Percentiles rank a stretch among this genome's conserved stretches.
phyloP scores from a whole-genome alignment of 192 early-diverging fungal species.

The Rhizoclosmatium sp. region DNA sequence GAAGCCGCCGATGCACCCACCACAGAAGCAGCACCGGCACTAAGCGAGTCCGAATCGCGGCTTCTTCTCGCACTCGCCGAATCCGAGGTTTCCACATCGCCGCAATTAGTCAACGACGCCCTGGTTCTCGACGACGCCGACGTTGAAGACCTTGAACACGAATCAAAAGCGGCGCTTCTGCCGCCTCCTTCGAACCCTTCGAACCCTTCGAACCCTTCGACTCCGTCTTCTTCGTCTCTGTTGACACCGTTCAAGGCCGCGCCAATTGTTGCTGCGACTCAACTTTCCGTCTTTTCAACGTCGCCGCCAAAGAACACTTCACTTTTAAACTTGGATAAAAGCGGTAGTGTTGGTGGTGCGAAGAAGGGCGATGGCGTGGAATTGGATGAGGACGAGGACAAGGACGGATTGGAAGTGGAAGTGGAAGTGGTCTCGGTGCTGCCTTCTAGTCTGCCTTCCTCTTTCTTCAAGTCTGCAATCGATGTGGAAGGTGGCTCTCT shows the following conservation, averaged over 20 bases:
- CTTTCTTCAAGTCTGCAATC: neutral
- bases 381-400: neutral
- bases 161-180: too few species aligned
- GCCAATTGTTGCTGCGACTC: neutral
- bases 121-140: too few species aligned
- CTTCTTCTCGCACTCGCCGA: too few species aligned
- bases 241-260: neutral
- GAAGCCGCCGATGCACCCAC: too few species aligned
- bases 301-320: neutral
- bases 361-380: neutral
- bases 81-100: too few species aligned
- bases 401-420: neutral
- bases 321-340: neutral
- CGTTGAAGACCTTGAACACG: too few species aligned
- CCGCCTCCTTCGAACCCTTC: too few species aligned
- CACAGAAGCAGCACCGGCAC: too few species aligned
- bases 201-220: too few species aligned
- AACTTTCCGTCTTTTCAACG: neutral
- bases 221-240: too few species aligned
- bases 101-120: too few species aligned
- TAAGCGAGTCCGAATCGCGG: too few species aligned
- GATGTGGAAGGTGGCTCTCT: neutral
- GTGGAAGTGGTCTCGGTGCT: neutral
- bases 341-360: neutral
- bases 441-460: neutral